Conservation (phyloP, 306 rosid species). For the Citrullus colocynthis region DNA sequence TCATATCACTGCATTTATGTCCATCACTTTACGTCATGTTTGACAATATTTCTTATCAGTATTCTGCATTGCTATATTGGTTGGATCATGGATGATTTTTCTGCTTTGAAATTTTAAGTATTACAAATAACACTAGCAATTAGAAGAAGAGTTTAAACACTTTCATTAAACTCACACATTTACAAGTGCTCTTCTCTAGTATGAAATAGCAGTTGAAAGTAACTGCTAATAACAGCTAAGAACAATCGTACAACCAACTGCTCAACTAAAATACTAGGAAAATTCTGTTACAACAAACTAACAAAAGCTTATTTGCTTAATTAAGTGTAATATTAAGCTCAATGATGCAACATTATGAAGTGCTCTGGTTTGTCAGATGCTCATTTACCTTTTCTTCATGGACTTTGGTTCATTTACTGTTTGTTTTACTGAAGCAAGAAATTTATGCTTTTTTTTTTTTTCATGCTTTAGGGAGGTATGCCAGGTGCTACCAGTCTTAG, state of each 20-base stretch:
- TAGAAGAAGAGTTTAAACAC: too few species aligned
- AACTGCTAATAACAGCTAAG: too few species aligned
- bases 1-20: background rate
- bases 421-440: background rate
- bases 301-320: too few species aligned
- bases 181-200: too few species aligned
- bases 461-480: conserved; percentile 62
- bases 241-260: too few species aligned
- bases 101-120: background rate
- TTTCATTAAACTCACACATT: too few species aligned
- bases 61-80: background rate
- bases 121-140: too few species aligned
- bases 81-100: background rate
- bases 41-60: background rate
- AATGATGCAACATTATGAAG: background rate
- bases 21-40: background rate
- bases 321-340: background rate
- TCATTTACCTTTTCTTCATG: background rate
- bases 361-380: background rate
- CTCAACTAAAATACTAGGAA: too few species aligned
- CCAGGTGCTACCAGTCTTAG: conserved; percentile 58
- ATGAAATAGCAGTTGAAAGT: too few species aligned
- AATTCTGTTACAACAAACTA: too few species aligned
- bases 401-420: background rate
- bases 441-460: background rate